Base-by-base conservation (phyloP, 2,329 filamentous ascomycete genomes). In the Cladosporium sp. region DNA sequence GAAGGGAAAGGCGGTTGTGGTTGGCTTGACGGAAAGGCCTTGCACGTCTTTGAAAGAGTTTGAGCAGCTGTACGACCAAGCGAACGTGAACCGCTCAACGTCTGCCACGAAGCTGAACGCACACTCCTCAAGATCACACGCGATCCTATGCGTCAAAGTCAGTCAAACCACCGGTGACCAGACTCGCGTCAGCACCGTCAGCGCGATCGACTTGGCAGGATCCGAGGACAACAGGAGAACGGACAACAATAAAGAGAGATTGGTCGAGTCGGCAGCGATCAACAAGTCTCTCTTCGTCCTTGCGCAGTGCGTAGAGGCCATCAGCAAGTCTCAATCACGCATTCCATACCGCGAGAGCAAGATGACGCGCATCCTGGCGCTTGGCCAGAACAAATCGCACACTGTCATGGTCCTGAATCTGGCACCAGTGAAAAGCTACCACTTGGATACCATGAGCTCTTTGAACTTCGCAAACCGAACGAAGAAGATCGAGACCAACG, bases 371-470 rank as follows among this genome's bases (percentile, higher is more conserved):
- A 78, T 98, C 4, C 81, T 98, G 49, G 95, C 92, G 0, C 81
- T 98, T 0, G 93, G 93, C 32, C 93, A 93, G 4, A 98, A 98
- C 71, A 52, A 52, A 35, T 98, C 93, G 78, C 93, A 90, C 72
- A 98, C 93, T 0, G 93, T 98, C 68, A 98, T 98, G 93, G 97
- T 98, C 68, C 93, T 98, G 18, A 98, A 93, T 64, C 88, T 98
- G 52, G 96, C 91, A 62, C 93, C 93, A 1, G 49, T 52, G 10
- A 96, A 90, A 1, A 97, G 93, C 65, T 87, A 88, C 5, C 93
- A 98, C 71, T 98, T 93, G 63, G 93, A 98, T 69, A 96, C 92
- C 0, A 93, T 98, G 65, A 98, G 98, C 70, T 98, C 93, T 0
- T 78, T 98, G 14, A 87, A 93, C 63, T 98, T 98, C 66, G 93